These are phyloP conservation scores for Naematelia aurantialba DNA, from an alignment of 768 basidiomycete genomes.

Conservation along the genomic window DNA sequence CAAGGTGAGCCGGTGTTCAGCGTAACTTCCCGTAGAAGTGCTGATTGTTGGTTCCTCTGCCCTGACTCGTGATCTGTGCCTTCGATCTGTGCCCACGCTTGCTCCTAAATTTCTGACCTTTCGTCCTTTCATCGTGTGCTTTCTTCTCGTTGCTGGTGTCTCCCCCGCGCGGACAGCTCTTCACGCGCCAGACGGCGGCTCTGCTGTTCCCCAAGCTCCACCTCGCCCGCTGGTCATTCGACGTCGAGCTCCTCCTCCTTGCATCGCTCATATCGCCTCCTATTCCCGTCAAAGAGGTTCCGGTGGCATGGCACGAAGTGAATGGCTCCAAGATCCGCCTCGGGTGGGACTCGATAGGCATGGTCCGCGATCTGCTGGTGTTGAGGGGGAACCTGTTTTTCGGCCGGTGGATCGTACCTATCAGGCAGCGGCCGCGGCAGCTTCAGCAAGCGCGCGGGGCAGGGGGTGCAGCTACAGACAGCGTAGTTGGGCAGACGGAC, in stretches of 20 bases:
- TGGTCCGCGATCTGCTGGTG: constrained; percentile 81
- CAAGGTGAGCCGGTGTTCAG: constrained; percentile 59
- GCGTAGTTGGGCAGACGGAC: too few relatives aligned
- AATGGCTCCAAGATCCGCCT: constrained; percentile 87
- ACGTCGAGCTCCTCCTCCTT: constrained; percentile 84
- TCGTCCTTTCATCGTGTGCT: too few relatives aligned
- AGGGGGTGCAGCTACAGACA: too few relatives aligned
- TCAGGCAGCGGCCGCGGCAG: too few relatives aligned
- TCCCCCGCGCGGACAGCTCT: constrained; percentile 60
- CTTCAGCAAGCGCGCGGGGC: too few relatives aligned
- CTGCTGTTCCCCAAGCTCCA: constrained; percentile 82
- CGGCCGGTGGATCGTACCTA: constrained; percentile 60
- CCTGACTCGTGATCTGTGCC: too few relatives aligned
- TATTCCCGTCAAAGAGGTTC: constrained; percentile 79
- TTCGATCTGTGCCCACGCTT: too few relatives aligned
- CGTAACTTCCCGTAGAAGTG: background rate
- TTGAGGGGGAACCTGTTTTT: constrained; percentile 74
- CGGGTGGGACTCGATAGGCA: constrained; percentile 76
- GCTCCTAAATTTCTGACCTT: too few relatives aligned
- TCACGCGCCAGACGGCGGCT: constrained; percentile 74
- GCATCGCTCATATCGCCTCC: constrained; percentile 63
- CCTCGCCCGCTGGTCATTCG: constrained; percentile 91
- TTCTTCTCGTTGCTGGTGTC: too few relatives aligned
- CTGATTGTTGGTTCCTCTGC: background rate
- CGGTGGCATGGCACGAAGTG: constrained; percentile 90